Evolutionary conservation across 192 early-diverging fungal genomes (phyloP), one percentile per base, ranked within the genome.

Genomic region (Coemansia sp.): DNA sequence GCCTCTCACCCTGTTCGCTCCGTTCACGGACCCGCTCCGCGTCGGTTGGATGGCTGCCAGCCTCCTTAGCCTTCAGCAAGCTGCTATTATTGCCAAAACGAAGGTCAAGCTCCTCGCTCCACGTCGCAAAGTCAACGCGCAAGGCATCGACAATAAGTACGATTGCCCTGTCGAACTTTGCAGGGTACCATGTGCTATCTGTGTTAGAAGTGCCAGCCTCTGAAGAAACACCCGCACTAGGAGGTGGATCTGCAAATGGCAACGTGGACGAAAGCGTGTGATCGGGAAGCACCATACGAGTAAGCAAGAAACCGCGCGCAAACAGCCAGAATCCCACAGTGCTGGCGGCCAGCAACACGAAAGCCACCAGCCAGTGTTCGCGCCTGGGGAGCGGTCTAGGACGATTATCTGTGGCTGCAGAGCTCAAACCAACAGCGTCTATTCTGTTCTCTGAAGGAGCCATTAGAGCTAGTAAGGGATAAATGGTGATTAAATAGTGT

Each of bases 111-210:
- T 74, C 66, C 50, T 38, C 64, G 79, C 88, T 87, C 82, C 85
- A 65, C 71, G 72, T 61, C n/a, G 67, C 76, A 79, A 85, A 83
- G 79, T 94, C 89, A 60, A 88, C 86, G 67, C 92, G 74, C 42
- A 92, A 71, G 0, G 91, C 91, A 76, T 94, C 92, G 25, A 94
- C 75, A 5, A 94, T 77, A 48, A 94, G 78, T 40, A 93, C 77
- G 19, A 94, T 87, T 1, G 84, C 75, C 55, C 85, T 81, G 64
- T 87, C 76, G 76, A 85, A 90, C 32, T 84, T 84, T 41, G 82
- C 75, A 11, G 74, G 67, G 22, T 81, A 65, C 77, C 77, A 81
- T 13, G 70, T 74, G 43, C 66, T 64, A 1, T 58, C 32, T 2
- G 39, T n/a, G 4, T 48, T 25, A 39, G 67, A 12, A 6, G 62